Conservation (phyloP, 2,329 filamentous ascomycete genomes). For the Colletotrichum filicis region DNA sequence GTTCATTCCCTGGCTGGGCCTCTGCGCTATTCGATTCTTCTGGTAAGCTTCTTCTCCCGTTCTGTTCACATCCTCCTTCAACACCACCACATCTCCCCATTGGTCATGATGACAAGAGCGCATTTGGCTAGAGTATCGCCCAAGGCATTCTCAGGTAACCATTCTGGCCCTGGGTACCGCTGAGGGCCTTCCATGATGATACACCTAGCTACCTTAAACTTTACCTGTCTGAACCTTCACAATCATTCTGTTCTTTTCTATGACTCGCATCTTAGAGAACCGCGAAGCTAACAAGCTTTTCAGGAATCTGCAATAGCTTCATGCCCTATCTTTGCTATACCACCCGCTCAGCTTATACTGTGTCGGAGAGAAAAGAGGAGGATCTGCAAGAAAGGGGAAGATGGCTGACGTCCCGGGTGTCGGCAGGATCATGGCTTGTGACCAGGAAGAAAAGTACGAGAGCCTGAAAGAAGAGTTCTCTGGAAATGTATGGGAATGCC, state of each 20-base stretch:
- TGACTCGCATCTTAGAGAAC: conserved; percentile 30
- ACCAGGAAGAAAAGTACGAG: conserved; percentile 89
- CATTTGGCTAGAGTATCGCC: conserved; percentile 99
- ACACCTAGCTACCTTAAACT: conserved; percentile 96
- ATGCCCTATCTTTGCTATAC: conserved; percentile 37
- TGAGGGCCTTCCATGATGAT: conserved; percentile 93
- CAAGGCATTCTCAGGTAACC: conserved; percentile 70
- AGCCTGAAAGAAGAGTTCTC: conserved; percentile 83
- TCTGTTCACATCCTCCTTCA: conserved; percentile 24
- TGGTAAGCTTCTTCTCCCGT: conserved; percentile 49
- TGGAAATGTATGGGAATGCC: conserved; percentile 75
- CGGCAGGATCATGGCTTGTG: conserved; percentile 90
- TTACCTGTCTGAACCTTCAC: conserved; percentile 79
- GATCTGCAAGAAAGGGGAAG: not conserved
- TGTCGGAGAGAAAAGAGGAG: not conserved
- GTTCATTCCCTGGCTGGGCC: conserved; percentile 22
- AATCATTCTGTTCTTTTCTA: conserved; percentile 36
- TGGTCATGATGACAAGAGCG: conserved; percentile 98
- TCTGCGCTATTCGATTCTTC: conserved; percentile 32
- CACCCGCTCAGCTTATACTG: no score
- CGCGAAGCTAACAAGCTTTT: conserved; percentile 32
- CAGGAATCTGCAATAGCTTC: conserved; percentile 43
- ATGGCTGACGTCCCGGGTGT: conserved; percentile 25
- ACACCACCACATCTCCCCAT: conserved; percentile 13
- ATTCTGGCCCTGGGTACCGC: conserved; percentile 77